These are phyloP conservation scores for Corynascus novoguineensis DNA, from an alignment of 495 filamentous ascomycete genomes.

Conservation along the genomic window DNA sequence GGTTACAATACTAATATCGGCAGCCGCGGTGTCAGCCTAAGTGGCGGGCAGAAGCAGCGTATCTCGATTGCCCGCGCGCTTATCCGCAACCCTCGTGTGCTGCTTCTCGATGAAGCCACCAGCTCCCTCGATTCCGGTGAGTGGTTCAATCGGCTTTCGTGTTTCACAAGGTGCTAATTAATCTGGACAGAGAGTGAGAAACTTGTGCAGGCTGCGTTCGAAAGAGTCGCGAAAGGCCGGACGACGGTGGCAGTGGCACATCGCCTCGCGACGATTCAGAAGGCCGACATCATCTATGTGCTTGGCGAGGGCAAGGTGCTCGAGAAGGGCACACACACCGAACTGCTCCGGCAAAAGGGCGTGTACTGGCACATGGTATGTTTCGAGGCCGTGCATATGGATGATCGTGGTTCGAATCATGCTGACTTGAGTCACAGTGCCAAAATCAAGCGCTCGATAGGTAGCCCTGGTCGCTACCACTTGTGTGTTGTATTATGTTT, in stretches of 20 bases:
- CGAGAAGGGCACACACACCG: slow-evolving; percentile 48
- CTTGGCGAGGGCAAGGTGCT: slow-evolving; percentile 47
- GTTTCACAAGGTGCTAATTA: not conserved
- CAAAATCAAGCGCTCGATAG: slow-evolving; percentile 39
- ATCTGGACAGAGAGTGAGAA: slow-evolving; percentile 53
- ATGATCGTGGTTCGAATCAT: not conserved
- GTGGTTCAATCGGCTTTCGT: not conserved
- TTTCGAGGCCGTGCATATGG: not conserved
- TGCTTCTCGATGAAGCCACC: slow-evolving; percentile 78
- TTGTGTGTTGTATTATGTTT: not conserved
- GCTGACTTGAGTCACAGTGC: slow-evolving; percentile 24
- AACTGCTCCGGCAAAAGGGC: slow-evolving; percentile 42
- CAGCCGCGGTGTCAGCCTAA: slow-evolving; percentile 56
- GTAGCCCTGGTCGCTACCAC: slow-evolving; percentile 11
- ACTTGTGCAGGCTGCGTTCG: slow-evolving; percentile 63
- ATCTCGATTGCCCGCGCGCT: slow-evolving; percentile 71
- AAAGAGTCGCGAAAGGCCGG: slow-evolving; percentile 51
- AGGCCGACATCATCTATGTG: slow-evolving; percentile 52
- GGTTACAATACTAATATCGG: slow-evolving; percentile 59
- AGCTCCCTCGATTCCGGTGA: slow-evolving; percentile 59
- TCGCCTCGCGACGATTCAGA: slow-evolving; percentile 48
- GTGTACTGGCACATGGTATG: slow-evolving; percentile 45
- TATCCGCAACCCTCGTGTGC: slow-evolving; percentile 61
- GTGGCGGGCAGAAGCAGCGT: slow-evolving; percentile 73
- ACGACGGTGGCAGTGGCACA: slow-evolving; percentile 73